Evolutionary conservation across 1,284 basidiomycete genomes (phyloP).

Genomic region (Rhizoctonia solani): DNA sequence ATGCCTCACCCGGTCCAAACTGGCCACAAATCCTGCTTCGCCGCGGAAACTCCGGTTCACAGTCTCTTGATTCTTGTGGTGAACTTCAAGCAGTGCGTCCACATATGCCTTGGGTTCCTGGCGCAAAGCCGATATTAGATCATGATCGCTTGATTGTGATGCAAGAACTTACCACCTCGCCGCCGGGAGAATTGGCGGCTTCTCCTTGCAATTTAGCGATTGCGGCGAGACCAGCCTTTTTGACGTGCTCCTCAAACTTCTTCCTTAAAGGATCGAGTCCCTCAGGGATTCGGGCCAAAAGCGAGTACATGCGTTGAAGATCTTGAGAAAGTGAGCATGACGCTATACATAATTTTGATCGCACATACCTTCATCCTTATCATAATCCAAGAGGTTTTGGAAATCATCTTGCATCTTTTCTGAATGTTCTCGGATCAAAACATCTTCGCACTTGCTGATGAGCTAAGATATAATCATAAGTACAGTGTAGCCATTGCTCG

Average conservation of each 20-base stretch:
- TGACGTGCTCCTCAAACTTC: slow-evolving; percentile 94
- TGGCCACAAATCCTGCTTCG: slow-evolving; percentile 94
- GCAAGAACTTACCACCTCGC: slow-evolving; percentile 55
- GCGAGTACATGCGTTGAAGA: slow-evolving; percentile 91
- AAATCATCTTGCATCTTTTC: slow-evolving; percentile 94
- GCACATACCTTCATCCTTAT: slow-evolving; percentile 72
- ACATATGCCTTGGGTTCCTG: slow-evolving; percentile 88
- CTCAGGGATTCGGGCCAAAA: slow-evolving; percentile 86
- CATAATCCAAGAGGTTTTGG: slow-evolving; percentile 88
- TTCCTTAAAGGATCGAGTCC: slow-evolving; percentile 91
- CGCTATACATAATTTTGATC: neutral
- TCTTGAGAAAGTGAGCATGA: slow-evolving; percentile 52
- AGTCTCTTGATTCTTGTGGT: slow-evolving; percentile 90
- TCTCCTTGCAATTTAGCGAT: slow-evolving; percentile 82
- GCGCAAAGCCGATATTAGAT: slow-evolving; percentile 40
- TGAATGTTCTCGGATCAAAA: slow-evolving; percentile 88
- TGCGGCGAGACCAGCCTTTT: slow-evolving; percentile 82
- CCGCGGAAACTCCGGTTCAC: slow-evolving; percentile 90
- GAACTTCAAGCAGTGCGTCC: slow-evolving; percentile 88
- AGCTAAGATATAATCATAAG: slow-evolving; percentile 51
- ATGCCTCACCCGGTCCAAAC: slow-evolving; percentile 68
- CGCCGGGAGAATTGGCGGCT: slow-evolving; percentile 57
- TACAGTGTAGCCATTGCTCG: neutral
- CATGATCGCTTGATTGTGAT: neutral
- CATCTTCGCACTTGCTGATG: slow-evolving; percentile 88